Evolutionary conservation across 2,329 filamentous ascomycete species (phyloP).

Genomic region (Microcyclospora pomicola): DNA sequence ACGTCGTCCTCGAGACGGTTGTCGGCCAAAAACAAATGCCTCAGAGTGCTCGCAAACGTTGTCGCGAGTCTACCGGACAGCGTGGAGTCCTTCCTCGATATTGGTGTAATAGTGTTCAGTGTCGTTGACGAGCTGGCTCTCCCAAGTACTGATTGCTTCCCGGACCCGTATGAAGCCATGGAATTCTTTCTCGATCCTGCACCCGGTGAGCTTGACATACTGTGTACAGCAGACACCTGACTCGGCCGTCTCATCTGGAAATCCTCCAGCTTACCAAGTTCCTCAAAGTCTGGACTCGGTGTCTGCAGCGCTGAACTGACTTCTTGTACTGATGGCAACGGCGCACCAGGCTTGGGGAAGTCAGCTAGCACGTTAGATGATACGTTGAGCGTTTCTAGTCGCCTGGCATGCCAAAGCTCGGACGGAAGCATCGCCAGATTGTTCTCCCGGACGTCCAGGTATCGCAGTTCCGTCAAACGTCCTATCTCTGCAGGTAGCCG

Average conservation of each 20-base stretch:
- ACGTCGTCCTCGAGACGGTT: constrained; percentile 91
- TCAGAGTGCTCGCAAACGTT: constrained; percentile 77
- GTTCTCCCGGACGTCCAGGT: constrained; percentile 83
- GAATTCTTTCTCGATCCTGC: constrained; percentile 55
- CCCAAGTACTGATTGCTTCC: constrained; percentile 39
- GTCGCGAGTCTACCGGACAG: constrained; percentile 64
- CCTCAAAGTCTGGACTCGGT: constrained; percentile 54
- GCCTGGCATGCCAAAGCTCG: constrained; percentile 92
- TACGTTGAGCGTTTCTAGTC: constrained; percentile 80
- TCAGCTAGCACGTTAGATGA: constrained; percentile 85
- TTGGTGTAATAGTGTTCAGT: constrained; percentile 43
- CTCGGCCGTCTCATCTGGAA: constrained; percentile 61
- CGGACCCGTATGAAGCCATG: constrained; percentile 65
- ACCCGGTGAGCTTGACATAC: constrained; percentile 33
- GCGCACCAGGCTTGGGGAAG: constrained; percentile 71
- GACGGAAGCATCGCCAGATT: constrained; percentile 78
- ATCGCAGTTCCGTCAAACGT: constrained; percentile 67
- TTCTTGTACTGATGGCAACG: constrained; percentile 35
- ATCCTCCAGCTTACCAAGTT: constrained; percentile 53
- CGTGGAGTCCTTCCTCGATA: constrained; percentile 71
- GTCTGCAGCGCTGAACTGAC: constrained; percentile 29
- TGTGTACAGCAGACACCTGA: constrained; percentile 63
- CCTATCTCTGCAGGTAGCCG: constrained; percentile 79
- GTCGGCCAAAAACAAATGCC: constrained; percentile 78
- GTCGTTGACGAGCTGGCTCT: constrained; percentile 69